Percentiles rank a stretch among this genome's conserved stretches.
phyloP scores from a whole-genome alignment of 2,329 filamentous ascomycete species.

The Rachicladosporium sp. region DNA sequence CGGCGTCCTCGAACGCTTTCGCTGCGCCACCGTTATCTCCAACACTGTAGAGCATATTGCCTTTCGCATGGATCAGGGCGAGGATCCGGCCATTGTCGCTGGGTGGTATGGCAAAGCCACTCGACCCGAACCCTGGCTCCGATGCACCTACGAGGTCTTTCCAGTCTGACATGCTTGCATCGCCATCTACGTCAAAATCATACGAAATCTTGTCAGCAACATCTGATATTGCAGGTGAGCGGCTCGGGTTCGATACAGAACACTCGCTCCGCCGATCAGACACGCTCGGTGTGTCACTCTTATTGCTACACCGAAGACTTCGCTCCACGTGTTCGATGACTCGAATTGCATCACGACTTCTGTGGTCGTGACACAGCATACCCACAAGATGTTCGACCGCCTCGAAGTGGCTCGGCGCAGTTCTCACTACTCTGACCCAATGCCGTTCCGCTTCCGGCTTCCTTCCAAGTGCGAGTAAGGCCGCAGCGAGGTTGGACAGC shows the following conservation, averaged over 20 bases:
- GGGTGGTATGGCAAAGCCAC: conserved; percentile 73
- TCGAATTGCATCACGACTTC: conserved; percentile 71
- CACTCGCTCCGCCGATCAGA: conserved; percentile 47
- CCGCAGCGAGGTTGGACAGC: conserved; percentile 83
- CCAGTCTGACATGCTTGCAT: conserved; percentile 26
- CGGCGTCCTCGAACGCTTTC: conserved; percentile 85
- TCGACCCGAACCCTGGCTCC: conserved; percentile 55
- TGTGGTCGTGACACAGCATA: conserved; percentile 67
- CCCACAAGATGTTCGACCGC: conserved; percentile 90
- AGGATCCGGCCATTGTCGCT: conserved; percentile 86
- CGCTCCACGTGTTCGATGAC: conserved; percentile 78
- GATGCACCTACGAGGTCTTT: conserved; percentile 29
- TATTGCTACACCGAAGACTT: conserved; percentile 44
- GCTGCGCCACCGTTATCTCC: conserved; percentile 73
- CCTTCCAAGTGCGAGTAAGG: conserved; percentile 69
- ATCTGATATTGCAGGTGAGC: conserved; percentile 41
- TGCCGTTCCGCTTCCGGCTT: conserved; percentile 73
- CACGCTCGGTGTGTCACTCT: conserved; percentile 34
- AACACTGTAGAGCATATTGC: conserved; percentile 91
- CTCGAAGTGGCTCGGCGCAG: conserved; percentile 81
- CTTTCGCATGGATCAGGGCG: conserved; percentile 89
- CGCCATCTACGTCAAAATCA: conserved; percentile 37
- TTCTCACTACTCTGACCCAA: conserved; percentile 74
- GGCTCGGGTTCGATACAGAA: conserved; percentile 41
- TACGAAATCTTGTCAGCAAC: conserved; percentile 45